Evolutionary conservation across 257 asterid species (phyloP), one percentile per base, ranked within the genome.

Genomic region (Capsicum chinense): DNA sequence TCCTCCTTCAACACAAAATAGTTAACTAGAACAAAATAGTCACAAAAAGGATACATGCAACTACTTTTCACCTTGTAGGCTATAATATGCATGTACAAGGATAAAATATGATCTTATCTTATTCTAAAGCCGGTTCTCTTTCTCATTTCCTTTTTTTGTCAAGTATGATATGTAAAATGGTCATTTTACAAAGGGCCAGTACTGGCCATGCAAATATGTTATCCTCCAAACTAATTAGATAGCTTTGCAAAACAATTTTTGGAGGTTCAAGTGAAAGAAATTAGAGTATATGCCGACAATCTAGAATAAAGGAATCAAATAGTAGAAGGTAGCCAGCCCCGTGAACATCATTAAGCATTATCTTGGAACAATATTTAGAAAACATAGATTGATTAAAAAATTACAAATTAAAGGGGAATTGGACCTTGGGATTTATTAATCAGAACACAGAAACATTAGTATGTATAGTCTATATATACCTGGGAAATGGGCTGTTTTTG

Each of bases 401-500:
- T 26, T 0, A 26, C 33, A 26, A 26, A 26, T 26, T 26, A 26
- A 26, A 42, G 47, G 4, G 47, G 47, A 42, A 42, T 42, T 42
- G 56, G 56, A 50, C 52, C 52, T 47, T 47, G 12, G 7, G 12
- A 50, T 50, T 50, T 26, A 26, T 26, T 26, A 26, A 26, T 26
- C 33, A 0, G 33, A 26, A 26, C 33, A 26, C 33, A 26, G 33
- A 26, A 26, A 26, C 33, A 26, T 26, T 26, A 26, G 33, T 26
- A 26, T 26, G 33, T 26, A 26, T 26, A 26, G 33, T 26, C 33
- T 26, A 39, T 39, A 39, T 39, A 39, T 39, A 92, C 98, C 98
- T 92, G 1, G 98, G 97, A 81, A 87, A 94, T 44, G 97, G 92
- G 90, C 98, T 94, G 84, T 94, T 94, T 88, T 94, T 94, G 48